Percentiles rank a stretch among this genome's conserved stretches.
Conservation (phyloP, 306 rosid species). For the Quercus engelmannii region DNA sequence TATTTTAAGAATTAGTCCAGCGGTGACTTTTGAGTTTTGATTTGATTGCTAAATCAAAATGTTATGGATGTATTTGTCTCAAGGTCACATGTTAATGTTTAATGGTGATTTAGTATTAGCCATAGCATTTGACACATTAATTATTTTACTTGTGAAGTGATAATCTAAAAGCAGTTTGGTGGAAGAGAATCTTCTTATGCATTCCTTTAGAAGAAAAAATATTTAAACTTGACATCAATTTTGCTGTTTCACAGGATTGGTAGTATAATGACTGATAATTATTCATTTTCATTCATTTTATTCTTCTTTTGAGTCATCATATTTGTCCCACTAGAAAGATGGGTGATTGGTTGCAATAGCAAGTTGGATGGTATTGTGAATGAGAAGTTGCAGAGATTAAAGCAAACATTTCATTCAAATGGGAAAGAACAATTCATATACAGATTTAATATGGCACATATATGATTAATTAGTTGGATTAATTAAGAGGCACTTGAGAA, state of each 20-base stretch:
- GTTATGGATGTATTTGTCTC: not conserved
- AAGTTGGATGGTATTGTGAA: not conserved
- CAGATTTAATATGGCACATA: not conserved
- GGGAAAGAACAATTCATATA: not conserved
- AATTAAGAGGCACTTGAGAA: not conserved
- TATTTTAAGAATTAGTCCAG: not conserved
- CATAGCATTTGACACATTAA: not conserved
- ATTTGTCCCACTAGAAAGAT: not conserved
- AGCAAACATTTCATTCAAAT: not conserved
- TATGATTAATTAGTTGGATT: not conserved
- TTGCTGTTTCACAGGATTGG: not conserved
- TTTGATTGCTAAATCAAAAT: not conserved
- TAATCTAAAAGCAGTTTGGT: not conserved
- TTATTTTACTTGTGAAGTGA: not conserved
- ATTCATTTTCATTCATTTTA: not conserved
- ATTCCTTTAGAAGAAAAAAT: not conserved
- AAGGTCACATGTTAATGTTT: not conserved
- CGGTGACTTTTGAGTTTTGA: not conserved
- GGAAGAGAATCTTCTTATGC: not conserved
- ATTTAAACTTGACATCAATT: not conserved
- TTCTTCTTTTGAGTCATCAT: not conserved
- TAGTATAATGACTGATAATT: not conserved
- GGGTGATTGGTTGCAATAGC: not conserved
- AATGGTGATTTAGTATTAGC: not conserved
- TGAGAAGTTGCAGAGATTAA: not conserved